Conservation (phyloP, 1,284 basidiomycete genomes). For the Ustilago curta region DNA sequence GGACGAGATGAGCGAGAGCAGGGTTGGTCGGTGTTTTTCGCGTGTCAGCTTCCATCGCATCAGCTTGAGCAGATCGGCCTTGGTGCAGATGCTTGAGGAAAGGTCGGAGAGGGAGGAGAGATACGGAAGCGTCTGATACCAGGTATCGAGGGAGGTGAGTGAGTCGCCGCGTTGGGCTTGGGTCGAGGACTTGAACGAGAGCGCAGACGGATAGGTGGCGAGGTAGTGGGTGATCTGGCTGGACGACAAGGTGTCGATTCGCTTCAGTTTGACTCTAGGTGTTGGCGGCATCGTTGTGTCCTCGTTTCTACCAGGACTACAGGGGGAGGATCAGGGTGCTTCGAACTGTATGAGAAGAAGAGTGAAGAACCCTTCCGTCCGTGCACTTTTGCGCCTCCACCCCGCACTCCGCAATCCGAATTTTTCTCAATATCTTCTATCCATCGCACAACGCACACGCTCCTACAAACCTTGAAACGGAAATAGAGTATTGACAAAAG, state of each 20-base stretch:
- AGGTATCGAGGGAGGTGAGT: slow-evolving; percentile 12
- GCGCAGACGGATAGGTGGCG: slow-evolving; percentile 8
- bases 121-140: slow-evolving; percentile 21
- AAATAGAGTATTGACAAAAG: slow-evolving; percentile 6
- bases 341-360: too few relatives aligned
- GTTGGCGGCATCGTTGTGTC: neutral
- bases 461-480: neutral
- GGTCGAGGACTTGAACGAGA: neutral
- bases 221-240: neutral
- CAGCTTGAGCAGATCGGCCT: slow-evolving; percentile 19
- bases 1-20: slow-evolving; percentile 18
- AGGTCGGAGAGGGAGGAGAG: neutral
- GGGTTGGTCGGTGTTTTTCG: slow-evolving; percentile 32
- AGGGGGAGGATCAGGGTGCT: too few relatives aligned
- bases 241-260: neutral
- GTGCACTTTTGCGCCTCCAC: too few relatives aligned
- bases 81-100: slow-evolving; percentile 1
- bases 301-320: too few relatives aligned
- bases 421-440: neutral
- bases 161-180: neutral
- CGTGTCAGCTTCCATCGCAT: slow-evolving; percentile 43
- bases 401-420: too few relatives aligned
- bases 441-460: neutral
- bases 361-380: too few relatives aligned
- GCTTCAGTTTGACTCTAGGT: neutral